phyloP scores from a whole-genome alignment of 352 stramenopile genomes.

The Phytophthora agathidicida region DNA sequence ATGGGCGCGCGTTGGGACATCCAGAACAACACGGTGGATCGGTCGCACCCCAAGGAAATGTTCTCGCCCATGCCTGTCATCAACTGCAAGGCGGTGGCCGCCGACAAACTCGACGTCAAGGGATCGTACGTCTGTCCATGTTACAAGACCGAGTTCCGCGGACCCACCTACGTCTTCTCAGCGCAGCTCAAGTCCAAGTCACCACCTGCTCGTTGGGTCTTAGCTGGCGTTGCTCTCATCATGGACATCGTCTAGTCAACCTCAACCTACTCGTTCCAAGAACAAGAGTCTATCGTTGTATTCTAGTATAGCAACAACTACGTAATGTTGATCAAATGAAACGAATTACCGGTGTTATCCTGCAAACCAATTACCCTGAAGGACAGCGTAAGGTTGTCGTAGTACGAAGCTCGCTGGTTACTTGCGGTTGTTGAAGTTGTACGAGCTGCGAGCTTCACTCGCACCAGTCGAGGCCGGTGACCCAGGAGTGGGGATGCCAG shows the following conservation, averaged over 20 bases:
- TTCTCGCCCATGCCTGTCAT: constrained; percentile 98
- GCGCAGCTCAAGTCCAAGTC: constrained; percentile 98
- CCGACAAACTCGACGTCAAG: constrained; percentile 95
- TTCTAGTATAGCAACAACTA: too few relatives aligned
- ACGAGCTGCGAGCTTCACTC: constrained; percentile 1
- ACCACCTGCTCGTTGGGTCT: constrained; percentile 92
- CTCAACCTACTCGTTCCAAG: too few relatives aligned
- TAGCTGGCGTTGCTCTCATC: constrained; percentile 96
- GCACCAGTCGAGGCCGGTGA: neutral
- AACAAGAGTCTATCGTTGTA: too few relatives aligned
- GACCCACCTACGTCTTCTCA: constrained; percentile 97
- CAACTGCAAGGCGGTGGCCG: constrained; percentile 96
- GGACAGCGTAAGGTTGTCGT: too few relatives aligned
- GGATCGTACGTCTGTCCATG: constrained; percentile 95
- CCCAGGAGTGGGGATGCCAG: constrained; percentile 8
- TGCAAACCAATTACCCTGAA: too few relatives aligned
- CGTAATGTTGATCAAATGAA: too few relatives aligned
- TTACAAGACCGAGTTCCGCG: constrained; percentile 97
- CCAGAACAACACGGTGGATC: constrained; percentile 93
- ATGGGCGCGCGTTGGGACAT: constrained; percentile 97
- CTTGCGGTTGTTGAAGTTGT: constrained; percentile 8
- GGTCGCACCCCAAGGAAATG: constrained; percentile 98
- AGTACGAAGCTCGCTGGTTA: neutral
- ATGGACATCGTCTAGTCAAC: constrained; percentile 88
- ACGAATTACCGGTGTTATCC: too few relatives aligned